Evolutionary conservation across 2,329 filamentous ascomycete species (phyloP).

Genomic region (Fusarium decemcellulare): DNA sequence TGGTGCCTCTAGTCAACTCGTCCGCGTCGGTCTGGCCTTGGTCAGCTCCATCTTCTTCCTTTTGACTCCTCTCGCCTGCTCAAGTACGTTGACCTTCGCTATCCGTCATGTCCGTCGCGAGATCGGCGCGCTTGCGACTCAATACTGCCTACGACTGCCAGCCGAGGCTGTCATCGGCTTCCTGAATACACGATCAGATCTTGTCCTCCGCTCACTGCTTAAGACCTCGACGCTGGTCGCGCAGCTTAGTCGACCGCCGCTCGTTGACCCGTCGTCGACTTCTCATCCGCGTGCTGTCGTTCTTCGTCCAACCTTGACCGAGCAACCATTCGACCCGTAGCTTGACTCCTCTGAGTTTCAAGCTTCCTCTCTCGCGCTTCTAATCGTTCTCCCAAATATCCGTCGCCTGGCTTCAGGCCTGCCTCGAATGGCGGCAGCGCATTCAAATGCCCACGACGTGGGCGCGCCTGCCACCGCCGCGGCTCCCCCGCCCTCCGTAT

Average conservation of each 20-base stretch:
- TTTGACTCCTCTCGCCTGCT: slow-evolving; percentile 28
- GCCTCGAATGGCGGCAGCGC: slow-evolving; percentile 42
- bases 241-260: slow-evolving; percentile 19
- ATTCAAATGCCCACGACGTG: slow-evolving; percentile 43
- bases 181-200: slow-evolving; percentile 31
- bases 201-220: slow-evolving; percentile 24
- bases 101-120: slow-evolving; percentile 47
- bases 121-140: slow-evolving; percentile 44
- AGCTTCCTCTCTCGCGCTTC: slow-evolving; percentile 15
- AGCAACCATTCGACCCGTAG: slow-evolving; percentile 11
- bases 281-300: slow-evolving; percentile 15
- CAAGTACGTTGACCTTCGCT: slow-evolving; percentile 19
- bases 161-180: slow-evolving; percentile 40
- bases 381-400: slow-evolving; percentile 4
- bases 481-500: slow-evolving; percentile 33
- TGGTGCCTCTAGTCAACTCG: slow-evolving; percentile 30
- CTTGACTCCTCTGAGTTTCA: slow-evolving; percentile 10
- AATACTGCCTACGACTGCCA: slow-evolving; percentile 37
- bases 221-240: slow-evolving; percentile 22
- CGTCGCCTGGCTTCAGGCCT: slow-evolving; percentile 22
- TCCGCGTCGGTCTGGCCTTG: slow-evolving; percentile 38
- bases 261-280: slow-evolving; percentile 20
- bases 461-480: slow-evolving; percentile 25
- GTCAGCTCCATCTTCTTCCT: slow-evolving; percentile 27
- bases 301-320: slow-evolving; percentile 12